These are phyloP conservation scores for Rhodosorus marinus DNA, from an alignment of 23 red algal species.

Conservation along the genomic window DNA sequence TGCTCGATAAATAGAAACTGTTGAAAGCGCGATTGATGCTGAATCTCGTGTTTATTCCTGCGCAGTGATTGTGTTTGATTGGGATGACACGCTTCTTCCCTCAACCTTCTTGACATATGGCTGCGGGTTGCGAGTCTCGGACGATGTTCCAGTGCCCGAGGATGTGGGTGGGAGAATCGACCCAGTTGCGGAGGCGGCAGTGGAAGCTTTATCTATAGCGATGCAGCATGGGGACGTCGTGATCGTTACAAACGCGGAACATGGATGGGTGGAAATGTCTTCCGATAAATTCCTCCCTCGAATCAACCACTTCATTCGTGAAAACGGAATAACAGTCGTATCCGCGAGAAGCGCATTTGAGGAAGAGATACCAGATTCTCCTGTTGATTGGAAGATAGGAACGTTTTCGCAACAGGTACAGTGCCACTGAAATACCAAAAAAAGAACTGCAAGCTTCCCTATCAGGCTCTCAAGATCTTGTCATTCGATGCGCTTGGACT, in stretches of 20 bases:
- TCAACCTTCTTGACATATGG: slow-evolving; percentile 67
- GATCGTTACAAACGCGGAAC: slow-evolving; percentile 75
- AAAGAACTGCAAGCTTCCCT: no score
- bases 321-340: slow-evolving; percentile 40
- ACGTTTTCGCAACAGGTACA: slow-evolving; percentile 48
- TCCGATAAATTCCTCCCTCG: slow-evolving; percentile 55
- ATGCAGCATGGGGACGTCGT: slow-evolving; percentile 50
- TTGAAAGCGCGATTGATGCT: no score
- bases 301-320: slow-evolving; percentile 26
- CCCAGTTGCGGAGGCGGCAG: slow-evolving; percentile 33
- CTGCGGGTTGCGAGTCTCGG: slow-evolving; percentile 36
- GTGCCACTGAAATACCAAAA: slow-evolving; percentile 13
- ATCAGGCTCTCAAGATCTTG: no score
- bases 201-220: slow-evolving; percentile 50
- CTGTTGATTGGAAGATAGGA: slow-evolving; percentile 59
- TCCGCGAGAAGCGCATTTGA: no score
- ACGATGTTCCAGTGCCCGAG: slow-evolving; percentile 18
- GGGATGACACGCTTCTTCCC: slow-evolving; percentile 84
- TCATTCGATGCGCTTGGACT: no score
- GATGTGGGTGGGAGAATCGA: slow-evolving; percentile 14
- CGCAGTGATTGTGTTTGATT: slow-evolving; percentile 76
- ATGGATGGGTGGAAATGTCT: slow-evolving; percentile 77
- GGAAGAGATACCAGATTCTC: slow-evolving; percentile 29
- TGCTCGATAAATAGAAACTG: no score
- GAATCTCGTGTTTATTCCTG: no score